Percentiles rank a stretch among this genome's conserved stretches.
These are phyloP conservation scores for Protomyces gravidus DNA, from an alignment of 1,139 yeast species.

Conservation along the genomic window DNA sequence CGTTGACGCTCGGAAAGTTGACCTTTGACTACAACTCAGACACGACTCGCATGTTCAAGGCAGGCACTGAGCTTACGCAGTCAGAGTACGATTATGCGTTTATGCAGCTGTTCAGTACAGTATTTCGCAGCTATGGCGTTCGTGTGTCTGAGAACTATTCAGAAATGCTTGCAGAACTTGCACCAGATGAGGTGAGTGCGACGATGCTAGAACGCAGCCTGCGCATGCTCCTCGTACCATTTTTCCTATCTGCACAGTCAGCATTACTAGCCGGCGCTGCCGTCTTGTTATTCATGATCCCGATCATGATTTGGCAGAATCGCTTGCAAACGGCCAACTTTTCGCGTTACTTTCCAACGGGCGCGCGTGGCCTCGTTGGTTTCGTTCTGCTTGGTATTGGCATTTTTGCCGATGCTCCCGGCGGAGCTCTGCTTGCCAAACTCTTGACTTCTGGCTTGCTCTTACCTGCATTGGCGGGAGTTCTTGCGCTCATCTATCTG, in stretches of 20 bases:
- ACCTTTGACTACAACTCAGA: conserved; percentile 5
- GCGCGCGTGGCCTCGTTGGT: conserved; percentile 1
- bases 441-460: not conserved
- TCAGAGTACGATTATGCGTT: conserved; percentile 22
- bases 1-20: conserved; percentile 14
- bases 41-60: conserved; percentile 2
- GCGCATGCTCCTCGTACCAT: conserved; percentile 11
- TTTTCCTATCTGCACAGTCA: conserved; percentile 24
- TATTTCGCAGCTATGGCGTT: conserved; percentile 16
- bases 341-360: conserved; percentile 17
- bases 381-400: conserved; percentile 9
- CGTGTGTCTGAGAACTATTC: conserved; percentile 1
- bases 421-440: not conserved
- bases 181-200: conserved; percentile 11
- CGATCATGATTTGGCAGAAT: conserved; percentile 22
- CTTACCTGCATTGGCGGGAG: not conserved
- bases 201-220: conserved; percentile 2
- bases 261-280: conserved; percentile 11
- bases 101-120: conserved; percentile 8
- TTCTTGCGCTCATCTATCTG: not conserved
- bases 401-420: conserved; percentile 1
- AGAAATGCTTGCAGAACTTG: conserved; percentile 9
- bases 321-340: conserved; percentile 10
- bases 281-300: conserved; percentile 16
- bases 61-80: conserved; percentile 17